Evolutionary conservation across 169 alveolate genomes (phyloP).

Genomic region (Eimeria necatrix): DNA sequence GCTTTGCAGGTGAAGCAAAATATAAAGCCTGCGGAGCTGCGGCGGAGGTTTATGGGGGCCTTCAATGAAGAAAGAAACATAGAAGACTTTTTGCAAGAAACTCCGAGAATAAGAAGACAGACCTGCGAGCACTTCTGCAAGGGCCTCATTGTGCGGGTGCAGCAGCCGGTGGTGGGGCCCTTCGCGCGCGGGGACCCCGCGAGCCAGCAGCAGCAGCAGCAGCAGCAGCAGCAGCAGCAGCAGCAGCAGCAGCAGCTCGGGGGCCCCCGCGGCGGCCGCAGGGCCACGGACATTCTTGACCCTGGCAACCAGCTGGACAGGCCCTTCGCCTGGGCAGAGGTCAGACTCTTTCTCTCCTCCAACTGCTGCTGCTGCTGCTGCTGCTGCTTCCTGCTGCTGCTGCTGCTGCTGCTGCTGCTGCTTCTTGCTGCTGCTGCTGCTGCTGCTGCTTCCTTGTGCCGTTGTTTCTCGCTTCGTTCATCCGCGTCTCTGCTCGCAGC

Average conservation of each 20-base stretch:
- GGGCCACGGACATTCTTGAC: not conserved
- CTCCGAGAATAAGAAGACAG: slow-evolving; percentile 51
- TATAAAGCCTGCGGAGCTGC: not conserved
- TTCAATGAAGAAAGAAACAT: not conserved
- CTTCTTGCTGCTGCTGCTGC: not conserved
- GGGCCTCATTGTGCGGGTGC: slow-evolving; percentile 25
- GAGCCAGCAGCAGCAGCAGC: too few relatives aligned
- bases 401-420: not conserved
- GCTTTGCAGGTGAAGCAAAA: slow-evolving; percentile 13
- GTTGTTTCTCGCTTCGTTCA: not conserved
- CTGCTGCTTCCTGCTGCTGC: not conserved
- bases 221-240: too few relatives aligned
- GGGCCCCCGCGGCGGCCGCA: not conserved
- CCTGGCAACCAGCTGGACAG: not conserved
- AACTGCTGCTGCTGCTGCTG: too few relatives aligned
- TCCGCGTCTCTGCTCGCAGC: not conserved
- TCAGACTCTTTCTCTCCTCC: not conserved
- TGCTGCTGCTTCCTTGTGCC: not conserved
- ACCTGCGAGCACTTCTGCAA: slow-evolving; percentile 33
- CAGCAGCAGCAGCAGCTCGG: not conserved
- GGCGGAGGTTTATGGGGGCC: not conserved
- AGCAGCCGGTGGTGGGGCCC: not conserved
- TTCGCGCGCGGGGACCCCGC: too few relatives aligned
- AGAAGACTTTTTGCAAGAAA: slow-evolving; percentile 1
- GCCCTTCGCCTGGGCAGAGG: slow-evolving; percentile 13